phyloP scores from a whole-genome alignment of 768 basidiomycete genomes.

The Botryobasidium botryosum region DNA sequence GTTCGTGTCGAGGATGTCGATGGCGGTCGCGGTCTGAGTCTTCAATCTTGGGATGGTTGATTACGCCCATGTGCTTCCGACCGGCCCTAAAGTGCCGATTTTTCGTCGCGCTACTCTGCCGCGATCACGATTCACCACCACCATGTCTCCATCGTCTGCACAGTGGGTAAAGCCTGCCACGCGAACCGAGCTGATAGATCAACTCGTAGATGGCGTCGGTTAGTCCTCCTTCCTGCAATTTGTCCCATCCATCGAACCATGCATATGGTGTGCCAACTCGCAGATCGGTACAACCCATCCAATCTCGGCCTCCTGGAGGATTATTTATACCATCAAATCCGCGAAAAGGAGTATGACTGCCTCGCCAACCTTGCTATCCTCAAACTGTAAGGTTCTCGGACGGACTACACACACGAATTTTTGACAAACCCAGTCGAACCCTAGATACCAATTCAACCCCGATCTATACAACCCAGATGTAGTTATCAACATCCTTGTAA shows the following conservation, averaged over 20 bases:
- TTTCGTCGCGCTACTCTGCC: too few species aligned
- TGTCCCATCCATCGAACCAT: neutral
- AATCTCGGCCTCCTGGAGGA: slow-evolving; percentile 90
- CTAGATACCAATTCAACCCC: slow-evolving; percentile 90
- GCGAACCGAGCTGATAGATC: slow-evolving; percentile 75
- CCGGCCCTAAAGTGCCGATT: too few species aligned
- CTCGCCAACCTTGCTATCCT: slow-evolving; percentile 89
- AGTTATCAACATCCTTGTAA: slow-evolving; percentile 86
- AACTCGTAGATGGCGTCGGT: slow-evolving; percentile 84
- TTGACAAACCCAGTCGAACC: slow-evolving; percentile 5
- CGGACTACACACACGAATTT: slow-evolving; percentile 3
- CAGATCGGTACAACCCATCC: slow-evolving; percentile 94
- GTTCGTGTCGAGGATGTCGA: too few species aligned
- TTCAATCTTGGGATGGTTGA: too few species aligned
- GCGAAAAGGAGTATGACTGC: slow-evolving; percentile 82
- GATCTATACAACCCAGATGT: slow-evolving; percentile 86
- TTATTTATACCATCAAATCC: slow-evolving; percentile 88
- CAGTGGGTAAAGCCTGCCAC: slow-evolving; percentile 62
- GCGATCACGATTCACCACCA: too few species aligned
- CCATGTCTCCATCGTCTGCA: too few species aligned
- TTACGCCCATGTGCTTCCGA: too few species aligned
- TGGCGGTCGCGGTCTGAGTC: too few species aligned
- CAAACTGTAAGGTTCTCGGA: slow-evolving; percentile 46
- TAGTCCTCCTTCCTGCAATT: slow-evolving; percentile 21
- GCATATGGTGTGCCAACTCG: neutral